Percentiles rank a stretch among this genome's conserved stretches.
Conservation (phyloP, 805 yeast genomes). For the Yarrowia divulgata region DNA sequence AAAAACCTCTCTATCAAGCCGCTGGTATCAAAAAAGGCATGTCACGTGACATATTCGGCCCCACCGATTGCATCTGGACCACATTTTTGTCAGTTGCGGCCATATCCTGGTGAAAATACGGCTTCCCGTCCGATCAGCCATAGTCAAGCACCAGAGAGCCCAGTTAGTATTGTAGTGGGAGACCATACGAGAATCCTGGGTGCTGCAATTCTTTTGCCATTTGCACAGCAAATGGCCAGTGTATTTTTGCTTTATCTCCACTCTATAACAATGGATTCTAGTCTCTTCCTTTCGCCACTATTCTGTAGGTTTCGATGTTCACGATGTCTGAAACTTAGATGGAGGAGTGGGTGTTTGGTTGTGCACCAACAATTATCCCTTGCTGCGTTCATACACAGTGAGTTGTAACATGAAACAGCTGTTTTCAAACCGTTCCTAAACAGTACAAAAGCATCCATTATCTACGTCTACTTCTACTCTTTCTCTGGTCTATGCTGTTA, state of each 20-base stretch:
- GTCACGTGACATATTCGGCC: conserved; percentile 4
- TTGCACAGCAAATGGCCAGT: background rate
- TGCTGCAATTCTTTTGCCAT: conserved; percentile 14
- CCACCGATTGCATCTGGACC: too few species aligned
- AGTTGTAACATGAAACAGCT: too few species aligned
- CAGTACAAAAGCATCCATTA: too few species aligned
- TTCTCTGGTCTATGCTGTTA: background rate
- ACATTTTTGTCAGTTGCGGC: conserved; percentile 13
- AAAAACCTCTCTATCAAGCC: too few species aligned
- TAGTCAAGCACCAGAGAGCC: conserved; percentile 34
- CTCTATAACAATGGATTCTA: background rate
- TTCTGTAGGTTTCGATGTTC: too few species aligned
- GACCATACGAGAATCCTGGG: conserved; percentile 32
- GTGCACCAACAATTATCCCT: too few species aligned
- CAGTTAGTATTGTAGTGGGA: conserved; percentile 31
- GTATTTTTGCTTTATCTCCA: background rate
- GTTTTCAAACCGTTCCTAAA: too few species aligned
- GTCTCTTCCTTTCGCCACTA: background rate
- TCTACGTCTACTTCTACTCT: background rate
- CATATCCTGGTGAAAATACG: conserved; percentile 34
- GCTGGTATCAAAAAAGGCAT: background rate
- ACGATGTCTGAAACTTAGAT: too few species aligned
- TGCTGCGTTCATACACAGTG: too few species aligned
- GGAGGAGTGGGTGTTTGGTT: too few species aligned
- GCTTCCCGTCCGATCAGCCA: conserved; percentile 36